Percentiles rank a stretch among this genome's conserved stretches.
Conservation (phyloP, 768 basidiomycete genomes). For the Suillus occidentalis region DNA sequence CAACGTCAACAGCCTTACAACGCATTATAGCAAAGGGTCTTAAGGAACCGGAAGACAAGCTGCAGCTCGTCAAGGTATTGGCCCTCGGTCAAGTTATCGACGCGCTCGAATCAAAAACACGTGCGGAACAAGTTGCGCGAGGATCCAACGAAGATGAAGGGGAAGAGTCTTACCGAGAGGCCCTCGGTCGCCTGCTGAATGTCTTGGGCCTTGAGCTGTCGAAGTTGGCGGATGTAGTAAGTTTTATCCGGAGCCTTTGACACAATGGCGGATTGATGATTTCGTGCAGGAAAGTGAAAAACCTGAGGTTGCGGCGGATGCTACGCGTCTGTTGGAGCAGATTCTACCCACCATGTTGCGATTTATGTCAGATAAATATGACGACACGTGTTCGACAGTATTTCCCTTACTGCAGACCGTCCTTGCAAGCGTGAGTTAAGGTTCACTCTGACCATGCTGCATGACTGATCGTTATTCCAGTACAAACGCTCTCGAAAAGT, state of each 20-base stretch:
- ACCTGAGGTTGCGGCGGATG: slow-evolving; percentile 63
- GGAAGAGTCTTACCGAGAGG: slow-evolving; percentile 86
- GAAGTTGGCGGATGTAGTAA: slow-evolving; percentile 75
- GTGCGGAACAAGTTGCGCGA: slow-evolving; percentile 61
- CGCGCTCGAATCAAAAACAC: slow-evolving; percentile 76
- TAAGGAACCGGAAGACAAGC: slow-evolving; percentile 86
- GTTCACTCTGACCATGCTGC: background rate
- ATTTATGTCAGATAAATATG: slow-evolving; percentile 88
- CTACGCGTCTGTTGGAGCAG: slow-evolving; percentile 59
- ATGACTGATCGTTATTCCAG: slow-evolving; percentile 39
- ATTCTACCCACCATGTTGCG: slow-evolving; percentile 80
- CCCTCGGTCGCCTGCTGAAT: slow-evolving; percentile 82
- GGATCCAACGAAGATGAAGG: slow-evolving; percentile 81
- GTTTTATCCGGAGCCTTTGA: slow-evolving; percentile 8
- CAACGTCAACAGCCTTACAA: slow-evolving; percentile 76
- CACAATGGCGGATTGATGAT: slow-evolving; percentile 6
- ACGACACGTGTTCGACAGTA: slow-evolving; percentile 85
- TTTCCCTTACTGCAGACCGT: slow-evolving; percentile 79
- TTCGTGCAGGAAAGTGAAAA: slow-evolving; percentile 53
- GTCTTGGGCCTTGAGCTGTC: slow-evolving; percentile 78
- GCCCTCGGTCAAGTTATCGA: slow-evolving; percentile 81
- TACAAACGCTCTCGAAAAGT: slow-evolving; percentile 76
- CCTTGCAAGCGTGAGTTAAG: slow-evolving; percentile 61
- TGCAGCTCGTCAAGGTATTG: slow-evolving; percentile 87
- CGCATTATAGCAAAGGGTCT: slow-evolving; percentile 91